Percentiles rank a stretch among this genome's conserved stretches.
Conservation (phyloP, 768 basidiomycete species). For the Lactarius tabidus region DNA sequence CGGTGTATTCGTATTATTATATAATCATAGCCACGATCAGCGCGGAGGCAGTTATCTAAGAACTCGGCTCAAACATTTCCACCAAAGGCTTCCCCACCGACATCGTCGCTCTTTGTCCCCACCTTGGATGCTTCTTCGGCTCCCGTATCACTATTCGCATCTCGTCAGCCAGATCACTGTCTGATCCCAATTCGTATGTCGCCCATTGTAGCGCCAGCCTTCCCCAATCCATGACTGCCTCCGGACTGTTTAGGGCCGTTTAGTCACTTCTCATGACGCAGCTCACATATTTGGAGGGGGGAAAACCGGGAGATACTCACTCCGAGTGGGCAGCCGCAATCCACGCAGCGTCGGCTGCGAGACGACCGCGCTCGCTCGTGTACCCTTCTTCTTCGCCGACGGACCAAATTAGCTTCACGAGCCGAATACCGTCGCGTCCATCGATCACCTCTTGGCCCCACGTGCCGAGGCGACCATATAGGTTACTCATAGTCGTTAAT, state of each 20-base stretch:
- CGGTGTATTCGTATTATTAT: background rate
- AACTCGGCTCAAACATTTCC: conserved; percentile 5
- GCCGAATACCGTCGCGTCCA: conserved; percentile 47
- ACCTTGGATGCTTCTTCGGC: conserved; percentile 45
- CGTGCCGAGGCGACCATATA: conserved; percentile 43
- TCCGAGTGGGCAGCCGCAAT: conserved; percentile 61
- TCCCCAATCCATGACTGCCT: conserved; percentile 50
- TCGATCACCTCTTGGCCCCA: conserved; percentile 47
- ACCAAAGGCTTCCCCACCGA: conserved; percentile 23
- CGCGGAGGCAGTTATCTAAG: background rate
- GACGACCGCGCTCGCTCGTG: conserved; percentile 57
- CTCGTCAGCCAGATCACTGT: conserved; percentile 45
- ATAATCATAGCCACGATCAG: conserved; percentile 2
- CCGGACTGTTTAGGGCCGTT: conserved; percentile 34
- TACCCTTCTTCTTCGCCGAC: conserved; percentile 61
- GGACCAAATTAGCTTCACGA: conserved; percentile 51
- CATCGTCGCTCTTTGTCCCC: conserved; percentile 38
- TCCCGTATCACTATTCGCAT: conserved; percentile 35
- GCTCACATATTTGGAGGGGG: background rate
- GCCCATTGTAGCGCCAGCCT: conserved; percentile 50
- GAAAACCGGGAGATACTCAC: conserved; percentile 37
- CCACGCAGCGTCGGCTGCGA: conserved; percentile 57
- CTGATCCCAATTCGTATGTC: conserved; percentile 50
- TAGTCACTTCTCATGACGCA: background rate
- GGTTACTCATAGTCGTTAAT: conserved; percentile 42